Evolutionary conservation across 225 moss, liverwort and hornwort species (phyloP), one percentile per base, ranked within the genome.

Genomic region (Marchantia polymorpha): DNA sequence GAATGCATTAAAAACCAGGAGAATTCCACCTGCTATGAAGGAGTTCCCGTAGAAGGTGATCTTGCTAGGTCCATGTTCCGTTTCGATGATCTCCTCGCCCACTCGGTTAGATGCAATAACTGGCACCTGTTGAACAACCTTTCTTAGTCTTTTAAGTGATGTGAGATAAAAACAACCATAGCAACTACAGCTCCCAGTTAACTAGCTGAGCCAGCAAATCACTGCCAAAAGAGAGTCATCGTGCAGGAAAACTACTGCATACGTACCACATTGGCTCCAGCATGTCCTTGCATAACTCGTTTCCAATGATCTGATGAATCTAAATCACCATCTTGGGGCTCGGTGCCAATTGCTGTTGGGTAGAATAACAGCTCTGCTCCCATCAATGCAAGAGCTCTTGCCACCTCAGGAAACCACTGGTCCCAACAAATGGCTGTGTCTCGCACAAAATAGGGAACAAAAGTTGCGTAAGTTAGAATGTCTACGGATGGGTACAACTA

Each of bases 261-360:
- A 52, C 61, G 48, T 78, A 99, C 94, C 74, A 99, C 60, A 73
- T 94, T 99, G 29, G 97, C 97, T 16, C 90, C 97, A 8, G 97
- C 94, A 74, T 99, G 97, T 7, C 97, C 97, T 89, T 99, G 94
- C 94, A 99, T 99, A 49, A 94, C 97, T 60, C 97, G 77, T 69
- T 93, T 86, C 97, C 97, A 99, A 82, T 99, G 97, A 47, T 75
- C 85, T 39, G 90, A 86, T 12, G 97, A 94, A 84, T 99, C 93
- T 64, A 99, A 64, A 30, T 76, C 89, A 0, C 58, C 83, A 75
- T 94, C 97, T 76, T 99, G 94, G 46, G 94, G 97, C 87, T 99
- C 94, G 31, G 75, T 70, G 53, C 97, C 97, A 66, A 94, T 94
- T 46, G 97, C 97, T 16, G 94, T 94, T 1, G 97, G 97, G 52